These are phyloP conservation scores for Trichoderma sp. DNA, from an alignment of 2,329 filamentous ascomycete genomes.

Conservation along the genomic window DNA sequence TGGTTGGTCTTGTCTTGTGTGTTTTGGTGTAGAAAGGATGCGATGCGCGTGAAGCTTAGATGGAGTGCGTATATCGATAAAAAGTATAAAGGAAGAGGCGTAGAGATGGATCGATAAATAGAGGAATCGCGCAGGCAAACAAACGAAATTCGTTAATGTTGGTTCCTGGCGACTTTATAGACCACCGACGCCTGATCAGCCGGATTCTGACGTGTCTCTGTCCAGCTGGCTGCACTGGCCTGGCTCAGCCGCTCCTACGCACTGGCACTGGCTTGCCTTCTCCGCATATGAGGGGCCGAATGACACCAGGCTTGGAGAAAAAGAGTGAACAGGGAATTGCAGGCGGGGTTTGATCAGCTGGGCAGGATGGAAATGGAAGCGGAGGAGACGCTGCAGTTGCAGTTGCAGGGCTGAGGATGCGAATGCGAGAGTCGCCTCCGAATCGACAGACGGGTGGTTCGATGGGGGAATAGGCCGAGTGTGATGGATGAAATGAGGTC, in stretches of 20 bases:
- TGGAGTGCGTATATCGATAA: not conserved
- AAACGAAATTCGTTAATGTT: not conserved
- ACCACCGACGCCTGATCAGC: not conserved
- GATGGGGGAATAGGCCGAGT: not conserved
- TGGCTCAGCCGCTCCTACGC: not conserved
- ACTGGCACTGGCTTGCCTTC: not conserved
- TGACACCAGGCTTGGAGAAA: not conserved
- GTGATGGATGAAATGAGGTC: not conserved
- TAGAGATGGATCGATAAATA: not conserved
- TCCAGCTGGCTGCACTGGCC: not conserved
- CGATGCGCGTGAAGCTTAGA: not conserved
- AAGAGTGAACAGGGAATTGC: not conserved
- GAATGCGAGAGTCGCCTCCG: not conserved
- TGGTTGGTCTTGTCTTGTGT: conserved; percentile 21
- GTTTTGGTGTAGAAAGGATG: not conserved
- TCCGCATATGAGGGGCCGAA: conserved; percentile 9
- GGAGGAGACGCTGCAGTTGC: not conserved
- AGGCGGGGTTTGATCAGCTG: conserved; percentile 18
- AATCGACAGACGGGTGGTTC: conserved; percentile 14
- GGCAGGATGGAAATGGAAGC: not conserved
- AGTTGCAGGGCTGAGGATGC: not conserved
- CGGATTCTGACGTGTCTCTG: conserved; percentile 3
- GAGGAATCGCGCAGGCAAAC: not conserved
- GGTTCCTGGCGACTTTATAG: not conserved
- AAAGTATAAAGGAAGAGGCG: not conserved